Evolutionary conservation across 1,139 yeast species (phyloP).

Genomic region (Pichia sp.): DNA sequence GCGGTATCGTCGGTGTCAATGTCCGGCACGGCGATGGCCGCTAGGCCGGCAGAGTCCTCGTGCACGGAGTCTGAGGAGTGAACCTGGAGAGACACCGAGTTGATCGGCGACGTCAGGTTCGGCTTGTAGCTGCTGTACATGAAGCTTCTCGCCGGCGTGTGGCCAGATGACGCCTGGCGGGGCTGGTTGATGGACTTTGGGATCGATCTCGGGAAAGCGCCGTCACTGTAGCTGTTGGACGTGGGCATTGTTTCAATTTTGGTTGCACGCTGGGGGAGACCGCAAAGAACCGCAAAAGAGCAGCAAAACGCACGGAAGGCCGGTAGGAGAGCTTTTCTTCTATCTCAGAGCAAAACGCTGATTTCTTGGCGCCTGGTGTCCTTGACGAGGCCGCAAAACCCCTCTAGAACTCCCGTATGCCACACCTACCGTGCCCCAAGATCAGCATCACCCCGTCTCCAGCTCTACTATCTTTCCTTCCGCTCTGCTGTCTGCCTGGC

Average conservation of each 20-base stretch:
- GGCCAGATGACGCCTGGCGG: constrained; percentile 21
- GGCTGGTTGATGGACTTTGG: constrained; percentile 9
- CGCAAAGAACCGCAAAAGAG: neutral
- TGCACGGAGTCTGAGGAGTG: constrained; percentile 51
- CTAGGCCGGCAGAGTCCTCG: constrained; percentile 61
- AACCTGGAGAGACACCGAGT: constrained; percentile 27
- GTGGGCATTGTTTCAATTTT: neutral
- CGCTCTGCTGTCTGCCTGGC: no score
- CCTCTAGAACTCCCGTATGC: no score
- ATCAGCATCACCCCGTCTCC: no score
- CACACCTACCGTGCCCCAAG: no score
- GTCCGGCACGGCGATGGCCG: constrained; percentile 55
- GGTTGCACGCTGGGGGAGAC: neutral
- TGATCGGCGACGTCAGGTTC: constrained; percentile 19
- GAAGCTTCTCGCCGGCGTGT: constrained; percentile 30
- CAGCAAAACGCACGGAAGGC: neutral
- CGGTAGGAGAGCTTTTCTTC: neutral
- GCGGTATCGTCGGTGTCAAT: constrained; percentile 15
- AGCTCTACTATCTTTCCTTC: no score
- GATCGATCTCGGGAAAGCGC: constrained; percentile 1
- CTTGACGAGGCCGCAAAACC: no score
- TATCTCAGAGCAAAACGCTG: neutral
- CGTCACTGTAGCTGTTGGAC: neutral
- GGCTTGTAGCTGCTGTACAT: constrained; percentile 31
- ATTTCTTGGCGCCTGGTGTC: no score